These are phyloP conservation scores for Pythium biforme DNA, from an alignment of 352 stramenopile genomes.

Conservation along the genomic window DNA sequence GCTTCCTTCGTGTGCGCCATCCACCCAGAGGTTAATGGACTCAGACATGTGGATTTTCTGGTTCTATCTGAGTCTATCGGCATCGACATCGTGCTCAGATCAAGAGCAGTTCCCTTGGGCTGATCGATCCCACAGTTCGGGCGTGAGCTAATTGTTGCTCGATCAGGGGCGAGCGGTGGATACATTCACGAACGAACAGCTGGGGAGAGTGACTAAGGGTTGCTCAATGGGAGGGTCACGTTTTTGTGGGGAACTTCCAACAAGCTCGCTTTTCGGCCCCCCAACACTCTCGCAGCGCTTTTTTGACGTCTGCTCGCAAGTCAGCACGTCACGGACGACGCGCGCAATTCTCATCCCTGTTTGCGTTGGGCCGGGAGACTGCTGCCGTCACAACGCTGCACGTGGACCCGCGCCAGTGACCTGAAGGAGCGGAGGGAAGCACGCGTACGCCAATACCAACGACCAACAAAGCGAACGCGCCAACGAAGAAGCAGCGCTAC, in stretches of 20 bases:
- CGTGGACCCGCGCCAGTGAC: neutral
- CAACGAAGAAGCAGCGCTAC: neutral
- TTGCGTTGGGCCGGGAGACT: neutral
- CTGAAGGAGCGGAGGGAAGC: neutral
- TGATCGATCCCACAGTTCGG: neutral
- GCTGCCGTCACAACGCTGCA: slow-evolving; percentile 11
- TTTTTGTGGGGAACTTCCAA: neutral
- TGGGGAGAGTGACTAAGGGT: neutral
- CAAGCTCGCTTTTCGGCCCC: slow-evolving; percentile 3
- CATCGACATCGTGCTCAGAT: neutral
- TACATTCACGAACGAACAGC: slow-evolving; percentile 2
- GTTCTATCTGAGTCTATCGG: slow-evolving; percentile 7
- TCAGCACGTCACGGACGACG: slow-evolving; percentile 25
- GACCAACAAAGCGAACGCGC: neutral
- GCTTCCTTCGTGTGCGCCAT: neutral
- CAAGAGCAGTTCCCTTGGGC: no score
- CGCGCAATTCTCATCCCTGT: slow-evolving; percentile 7
- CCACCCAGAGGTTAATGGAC: slow-evolving; percentile 3
- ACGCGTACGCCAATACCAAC: neutral
- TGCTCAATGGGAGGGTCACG: slow-evolving; percentile 15
- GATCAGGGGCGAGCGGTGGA: slow-evolving; percentile 14
- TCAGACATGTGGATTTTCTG: slow-evolving; percentile 6
- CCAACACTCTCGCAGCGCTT: neutral
- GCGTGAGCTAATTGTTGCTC: slow-evolving; percentile 26
- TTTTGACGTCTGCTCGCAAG: slow-evolving; percentile 17